A percentile compares a stretch with the other conserved stretches of the same genome.
phyloP scores from a whole-genome alignment of 257 asterid genomes.

The Scutellaria minor region DNA sequence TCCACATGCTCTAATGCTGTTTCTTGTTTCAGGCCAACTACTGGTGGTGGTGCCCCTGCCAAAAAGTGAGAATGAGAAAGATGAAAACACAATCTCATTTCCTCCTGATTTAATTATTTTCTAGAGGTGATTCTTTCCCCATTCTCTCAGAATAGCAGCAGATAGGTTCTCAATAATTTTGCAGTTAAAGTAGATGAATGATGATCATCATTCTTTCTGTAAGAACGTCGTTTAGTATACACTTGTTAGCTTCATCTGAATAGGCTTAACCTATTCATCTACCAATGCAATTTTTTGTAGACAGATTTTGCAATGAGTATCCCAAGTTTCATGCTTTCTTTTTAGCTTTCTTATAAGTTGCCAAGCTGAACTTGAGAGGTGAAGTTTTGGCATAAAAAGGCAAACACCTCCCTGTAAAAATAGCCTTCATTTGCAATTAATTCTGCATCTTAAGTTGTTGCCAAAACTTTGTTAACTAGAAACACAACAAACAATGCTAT shows the following conservation, averaged over 20 bases:
- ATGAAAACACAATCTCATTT: background rate
- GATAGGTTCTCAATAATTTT: slow-evolving; percentile 22
- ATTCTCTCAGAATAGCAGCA: slow-evolving; percentile 1
- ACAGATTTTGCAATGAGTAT: background rate
- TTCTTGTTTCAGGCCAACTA: slow-evolving; percentile 68
- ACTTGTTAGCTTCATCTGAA: background rate
- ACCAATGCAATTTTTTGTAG: slow-evolving; percentile 6
- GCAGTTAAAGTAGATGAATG: slow-evolving; percentile 25
- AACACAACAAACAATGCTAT: too few species aligned
- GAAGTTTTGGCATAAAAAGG: too few species aligned
- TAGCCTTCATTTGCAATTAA: too few species aligned
- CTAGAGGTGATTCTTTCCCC: background rate
- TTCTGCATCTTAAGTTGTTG: too few species aligned
- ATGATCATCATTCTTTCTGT: background rate
- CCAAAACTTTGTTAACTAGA: too few species aligned
- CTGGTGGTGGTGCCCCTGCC: slow-evolving; percentile 77
- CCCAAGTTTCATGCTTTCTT: background rate
- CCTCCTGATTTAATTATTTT: slow-evolving; percentile 5
- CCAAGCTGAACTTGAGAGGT: too few species aligned
- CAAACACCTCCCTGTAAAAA: too few species aligned
- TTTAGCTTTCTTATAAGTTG: background rate
- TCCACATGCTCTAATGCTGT: too few species aligned
- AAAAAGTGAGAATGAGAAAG: slow-evolving; percentile 36
- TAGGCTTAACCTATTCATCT: background rate
- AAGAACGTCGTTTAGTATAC: background rate